These are phyloP conservation scores for Parsonsia alboflavescens DNA, from an alignment of 257 asterid species.

Conservation along the genomic window DNA sequence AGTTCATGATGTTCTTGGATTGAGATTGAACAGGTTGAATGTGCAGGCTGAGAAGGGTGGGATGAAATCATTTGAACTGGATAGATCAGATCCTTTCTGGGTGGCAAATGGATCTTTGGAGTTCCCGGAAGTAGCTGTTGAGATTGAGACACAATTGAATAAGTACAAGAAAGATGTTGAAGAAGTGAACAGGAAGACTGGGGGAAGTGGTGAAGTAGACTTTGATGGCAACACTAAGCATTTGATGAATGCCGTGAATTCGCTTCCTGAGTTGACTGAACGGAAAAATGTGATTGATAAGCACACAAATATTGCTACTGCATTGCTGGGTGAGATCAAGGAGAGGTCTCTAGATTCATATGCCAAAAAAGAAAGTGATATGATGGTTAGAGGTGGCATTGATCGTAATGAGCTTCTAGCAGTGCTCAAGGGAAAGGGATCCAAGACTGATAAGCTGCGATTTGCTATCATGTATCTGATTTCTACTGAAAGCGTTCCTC, in stretches of 20 bases:
- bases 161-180: slow-evolving; percentile 88
- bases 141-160: slow-evolving; percentile 74
- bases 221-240: slow-evolving; percentile 93
- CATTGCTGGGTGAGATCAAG: slow-evolving; percentile 62
- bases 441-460: slow-evolving; percentile 59
- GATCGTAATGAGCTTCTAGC: slow-evolving; percentile 75
- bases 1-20: slow-evolving; percentile 92
- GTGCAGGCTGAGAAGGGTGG: slow-evolving; percentile 88
- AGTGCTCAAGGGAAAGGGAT: slow-evolving; percentile 87
- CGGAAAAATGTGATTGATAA: slow-evolving; percentile 79
- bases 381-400: slow-evolving; percentile 82
- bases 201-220: slow-evolving; percentile 76
- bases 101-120: slow-evolving; percentile 67
- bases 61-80: slow-evolving; percentile 77
- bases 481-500: slow-evolving; percentile 62
- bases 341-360: slow-evolving; percentile 70
- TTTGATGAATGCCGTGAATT: slow-evolving; percentile 90
- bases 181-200: slow-evolving; percentile 85
- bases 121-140: slow-evolving; percentile 91
- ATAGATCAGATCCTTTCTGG: slow-evolving; percentile 84
- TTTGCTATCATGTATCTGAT: slow-evolving; percentile 75
- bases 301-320: slow-evolving; percentile 90
- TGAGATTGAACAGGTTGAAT: slow-evolving; percentile 81
- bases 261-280: slow-evolving; percentile 92
- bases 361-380: slow-evolving; percentile 81